phyloP scores from a whole-genome alignment of 768 basidiomycete genomes.

The Auricularia sp. region DNA sequence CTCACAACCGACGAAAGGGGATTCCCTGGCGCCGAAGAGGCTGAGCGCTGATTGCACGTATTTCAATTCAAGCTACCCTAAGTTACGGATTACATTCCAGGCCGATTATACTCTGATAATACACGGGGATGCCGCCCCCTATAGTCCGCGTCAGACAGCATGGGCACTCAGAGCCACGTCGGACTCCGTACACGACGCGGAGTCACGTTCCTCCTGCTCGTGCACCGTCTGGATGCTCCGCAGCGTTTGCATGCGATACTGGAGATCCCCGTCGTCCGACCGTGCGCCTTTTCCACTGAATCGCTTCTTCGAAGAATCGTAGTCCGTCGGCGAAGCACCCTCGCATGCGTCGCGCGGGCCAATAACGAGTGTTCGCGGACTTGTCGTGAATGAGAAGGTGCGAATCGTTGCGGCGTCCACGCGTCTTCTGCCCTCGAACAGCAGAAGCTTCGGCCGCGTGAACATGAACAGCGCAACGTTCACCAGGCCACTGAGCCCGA shows the following conservation, averaged over 20 bases:
- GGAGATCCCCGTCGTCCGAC: background rate
- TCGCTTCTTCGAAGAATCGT: background rate
- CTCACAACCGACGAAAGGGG: too few species aligned
- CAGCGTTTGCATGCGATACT: background rate
- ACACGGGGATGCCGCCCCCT: background rate
- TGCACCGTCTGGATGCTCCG: background rate
- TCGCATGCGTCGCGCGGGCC: too few species aligned
- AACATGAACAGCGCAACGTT: constrained; percentile 30
- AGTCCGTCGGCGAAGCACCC: too few species aligned
- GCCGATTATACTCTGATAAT: too few species aligned
- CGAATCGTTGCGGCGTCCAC: background rate
- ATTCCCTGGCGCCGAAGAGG: too few species aligned
- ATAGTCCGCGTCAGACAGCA: background rate
- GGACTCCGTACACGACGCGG: background rate
- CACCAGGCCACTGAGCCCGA: constrained; percentile 28
- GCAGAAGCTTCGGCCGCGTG: constrained; percentile 25
- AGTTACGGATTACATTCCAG: too few species aligned
- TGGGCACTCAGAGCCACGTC: background rate
- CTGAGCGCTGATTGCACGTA: too few species aligned
- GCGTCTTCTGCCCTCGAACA: constrained; percentile 15
- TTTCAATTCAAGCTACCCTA: too few species aligned
- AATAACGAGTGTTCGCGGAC: background rate
- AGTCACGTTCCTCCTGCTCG: background rate
- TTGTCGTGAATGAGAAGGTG: background rate
- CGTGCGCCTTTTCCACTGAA: background rate